Evolutionary conservation across 2,329 filamentous ascomycete genomes (phyloP), one percentile per base, ranked within the genome.

Genomic region (Trichoderma sp.): DNA sequence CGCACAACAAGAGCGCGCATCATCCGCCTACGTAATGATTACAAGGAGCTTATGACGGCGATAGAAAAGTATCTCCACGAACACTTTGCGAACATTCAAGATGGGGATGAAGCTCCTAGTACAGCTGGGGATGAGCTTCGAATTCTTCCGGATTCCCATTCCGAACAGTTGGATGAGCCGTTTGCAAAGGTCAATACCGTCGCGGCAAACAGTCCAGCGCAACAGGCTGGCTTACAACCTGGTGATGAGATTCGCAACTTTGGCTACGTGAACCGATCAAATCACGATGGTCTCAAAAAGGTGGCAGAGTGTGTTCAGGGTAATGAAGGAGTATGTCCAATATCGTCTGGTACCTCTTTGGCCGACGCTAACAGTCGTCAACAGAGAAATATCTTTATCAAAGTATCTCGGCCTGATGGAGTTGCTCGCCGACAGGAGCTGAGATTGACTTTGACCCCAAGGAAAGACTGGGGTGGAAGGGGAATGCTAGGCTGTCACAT

Each of bases 181-280:
- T 99, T 99, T 80, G 96, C 96, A 36, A 96, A 90, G 79, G 93
- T 99, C 76, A 97, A 97, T 79, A 92, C 88, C 68, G 92, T 99
- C 11, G 90, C 91, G 43, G 81, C 88, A 23, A 88, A 87, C 67
- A 96, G 95, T 77, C 96, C 96, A 13, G 96, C 96, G 11, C 92
- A 93, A 43, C 83, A 87, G 68, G 95, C 96, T 30, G 96, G 96
- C 2, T 83, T 99, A 75, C 91, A 90, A 80, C 83, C 88, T 2
- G 95, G 93, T 28, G 96, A 99, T 81, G 86, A 89, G 78, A 92
- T 99, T 75, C 90, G 92, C 72, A 91, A 88, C 77, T 98, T 99
- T 84, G 96, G 95, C 73, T 90, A 89, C 76, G 93, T 95, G 55
- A 93, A 95, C 78, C 90, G 87, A 82, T 85, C 88, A 74, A 98